Percentiles rank a stretch among this genome's conserved stretches.
phyloP scores from a whole-genome alignment of 305 asterid genomes.

The Solanum hybrid region DNA sequence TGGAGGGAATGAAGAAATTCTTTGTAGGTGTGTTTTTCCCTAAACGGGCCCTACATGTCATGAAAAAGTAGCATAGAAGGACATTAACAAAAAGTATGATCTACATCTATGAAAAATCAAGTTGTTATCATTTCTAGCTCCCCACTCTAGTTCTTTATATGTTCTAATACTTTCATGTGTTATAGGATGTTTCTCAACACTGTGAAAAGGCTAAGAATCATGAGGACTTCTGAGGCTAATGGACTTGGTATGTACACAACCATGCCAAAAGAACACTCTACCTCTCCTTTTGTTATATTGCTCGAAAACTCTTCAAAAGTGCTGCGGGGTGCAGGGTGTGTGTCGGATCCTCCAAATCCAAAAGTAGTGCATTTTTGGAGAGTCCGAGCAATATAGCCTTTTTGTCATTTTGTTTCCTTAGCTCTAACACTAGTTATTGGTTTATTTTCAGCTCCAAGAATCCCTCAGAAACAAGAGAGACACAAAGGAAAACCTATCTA shows the following conservation, averaged over 20 bases:
- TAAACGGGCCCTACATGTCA: not conserved
- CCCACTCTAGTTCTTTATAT: not conserved
- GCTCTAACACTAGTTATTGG: slow-evolving; percentile 4
- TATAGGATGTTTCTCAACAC: slow-evolving; percentile 74
- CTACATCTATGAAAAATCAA: not conserved
- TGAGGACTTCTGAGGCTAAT: slow-evolving; percentile 71
- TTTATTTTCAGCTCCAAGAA: slow-evolving; percentile 43
- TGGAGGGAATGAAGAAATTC: not conserved
- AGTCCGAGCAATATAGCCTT: not conserved
- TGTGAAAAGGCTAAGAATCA: slow-evolving; percentile 74
- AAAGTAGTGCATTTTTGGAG: not conserved
- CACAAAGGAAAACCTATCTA: slow-evolving; percentile 47
- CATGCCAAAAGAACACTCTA: not conserved
- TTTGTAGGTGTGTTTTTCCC: not conserved
- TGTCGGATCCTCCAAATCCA: not conserved
- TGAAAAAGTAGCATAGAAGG: not conserved
- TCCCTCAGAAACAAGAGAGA: slow-evolving; percentile 47
- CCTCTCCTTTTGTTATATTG: not conserved
- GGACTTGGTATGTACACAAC: slow-evolving; percentile 52
- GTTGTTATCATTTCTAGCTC: not conserved
- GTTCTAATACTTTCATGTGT: not conserved
- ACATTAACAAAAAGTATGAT: not conserved
- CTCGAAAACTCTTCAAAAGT: not conserved
- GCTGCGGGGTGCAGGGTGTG: not conserved
- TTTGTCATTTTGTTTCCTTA: not conserved